Conservation (phyloP, 306 rosid species). For the Phaseolus lunatus region DNA sequence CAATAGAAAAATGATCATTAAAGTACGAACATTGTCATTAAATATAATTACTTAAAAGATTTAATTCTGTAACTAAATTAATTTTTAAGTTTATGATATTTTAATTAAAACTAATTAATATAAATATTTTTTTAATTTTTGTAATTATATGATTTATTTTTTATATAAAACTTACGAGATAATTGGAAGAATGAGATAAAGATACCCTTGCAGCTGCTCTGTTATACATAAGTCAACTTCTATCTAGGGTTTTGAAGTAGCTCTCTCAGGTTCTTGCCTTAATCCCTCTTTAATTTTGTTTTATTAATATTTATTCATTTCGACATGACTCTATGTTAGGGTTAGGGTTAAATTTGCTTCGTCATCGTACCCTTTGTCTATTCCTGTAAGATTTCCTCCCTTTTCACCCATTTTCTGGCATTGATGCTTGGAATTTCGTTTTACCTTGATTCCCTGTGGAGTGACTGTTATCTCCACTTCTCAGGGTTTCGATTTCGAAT, state of each 20-base stretch:
- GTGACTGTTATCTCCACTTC: not conserved
- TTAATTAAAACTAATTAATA: no score
- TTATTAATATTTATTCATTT: not conserved
- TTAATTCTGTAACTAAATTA: no score
- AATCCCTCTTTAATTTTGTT: not conserved
- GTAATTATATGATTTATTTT: no score
- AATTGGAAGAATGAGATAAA: no score
- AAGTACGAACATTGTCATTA: no score
- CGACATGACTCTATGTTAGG: constrained; percentile 2
- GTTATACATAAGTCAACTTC: no score
- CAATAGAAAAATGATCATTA: no score
- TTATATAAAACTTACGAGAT: no score
- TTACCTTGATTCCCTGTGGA: not conserved
- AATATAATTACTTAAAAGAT: no score
- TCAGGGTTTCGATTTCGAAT: not conserved
- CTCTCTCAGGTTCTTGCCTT: constrained; percentile 31
- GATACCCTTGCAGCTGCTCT: no score
- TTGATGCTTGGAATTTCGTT: not conserved
- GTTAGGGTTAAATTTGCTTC: not conserved
- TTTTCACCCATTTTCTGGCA: not conserved
- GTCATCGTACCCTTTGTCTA: not conserved
- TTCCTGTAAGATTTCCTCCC: not conserved
- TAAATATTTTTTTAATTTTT: no score
- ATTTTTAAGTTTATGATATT: no score
- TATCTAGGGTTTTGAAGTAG: not conserved